Evolutionary conservation across 805 yeast genomes (phyloP).

Genomic region (Saturnispora quitensis): DNA sequence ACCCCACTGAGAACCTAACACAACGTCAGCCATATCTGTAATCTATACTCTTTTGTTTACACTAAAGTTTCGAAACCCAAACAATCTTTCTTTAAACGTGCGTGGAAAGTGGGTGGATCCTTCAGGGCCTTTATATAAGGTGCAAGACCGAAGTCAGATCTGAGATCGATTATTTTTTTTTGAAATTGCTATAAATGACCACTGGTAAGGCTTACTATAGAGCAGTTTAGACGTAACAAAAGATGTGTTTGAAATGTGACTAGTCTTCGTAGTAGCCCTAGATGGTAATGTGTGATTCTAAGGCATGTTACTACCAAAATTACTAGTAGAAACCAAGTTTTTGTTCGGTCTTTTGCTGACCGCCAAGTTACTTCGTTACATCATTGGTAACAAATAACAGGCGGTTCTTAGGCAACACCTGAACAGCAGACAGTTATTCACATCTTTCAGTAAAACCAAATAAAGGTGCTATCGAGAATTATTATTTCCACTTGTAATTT

Average conservation of each 20-base stretch:
- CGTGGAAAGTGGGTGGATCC: background rate
- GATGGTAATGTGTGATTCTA: too few relatives aligned
- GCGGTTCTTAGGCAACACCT: background rate
- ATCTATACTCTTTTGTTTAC: background rate
- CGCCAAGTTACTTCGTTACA: background rate
- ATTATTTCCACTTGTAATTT: too few relatives aligned
- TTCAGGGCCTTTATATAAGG: background rate
- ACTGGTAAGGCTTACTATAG: background rate
- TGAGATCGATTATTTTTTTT: background rate
- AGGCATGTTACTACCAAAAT: too few relatives aligned
- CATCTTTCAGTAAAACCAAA: too few relatives aligned
- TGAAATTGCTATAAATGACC: background rate
- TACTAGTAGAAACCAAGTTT: background rate
- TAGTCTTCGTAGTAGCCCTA: too few relatives aligned
- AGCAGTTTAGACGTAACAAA: too few relatives aligned
- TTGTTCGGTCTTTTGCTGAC: background rate
- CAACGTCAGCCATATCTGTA: slow-evolving; percentile 69
- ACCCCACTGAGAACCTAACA: slow-evolving; percentile 99
- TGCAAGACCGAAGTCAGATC: background rate
- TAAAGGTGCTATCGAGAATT: too few relatives aligned
- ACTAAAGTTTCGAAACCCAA: background rate
- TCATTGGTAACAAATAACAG: background rate
- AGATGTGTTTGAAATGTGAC: too few relatives aligned
- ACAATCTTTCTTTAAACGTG: background rate
- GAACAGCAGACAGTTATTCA: too few relatives aligned